phyloP scores from a whole-genome alignment of 2,329 filamentous ascomycete genomes.

The Diplodia corticola region DNA sequence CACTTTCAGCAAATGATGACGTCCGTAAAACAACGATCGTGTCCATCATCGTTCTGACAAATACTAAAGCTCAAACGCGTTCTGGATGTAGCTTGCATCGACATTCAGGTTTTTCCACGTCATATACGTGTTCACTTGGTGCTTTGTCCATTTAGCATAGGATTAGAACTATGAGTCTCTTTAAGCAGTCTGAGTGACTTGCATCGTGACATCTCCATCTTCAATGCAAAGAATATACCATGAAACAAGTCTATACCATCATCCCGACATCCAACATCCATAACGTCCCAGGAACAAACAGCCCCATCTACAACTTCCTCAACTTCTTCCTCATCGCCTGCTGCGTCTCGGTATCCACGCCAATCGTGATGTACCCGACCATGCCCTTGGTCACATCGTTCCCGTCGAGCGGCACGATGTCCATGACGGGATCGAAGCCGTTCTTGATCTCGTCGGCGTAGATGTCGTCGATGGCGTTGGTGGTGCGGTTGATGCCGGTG shows the following conservation, averaged over 20 bases:
- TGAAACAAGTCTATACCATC: neutral
- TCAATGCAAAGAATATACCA: neutral
- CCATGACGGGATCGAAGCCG: constrained; percentile 33
- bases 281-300: too few relatives aligned
- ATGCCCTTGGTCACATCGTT: constrained; percentile 28
- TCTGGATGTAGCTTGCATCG: too few relatives aligned
- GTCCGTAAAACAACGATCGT: too few relatives aligned
- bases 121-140: too few relatives aligned
- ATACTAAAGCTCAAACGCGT: too few relatives aligned
- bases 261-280: neutral
- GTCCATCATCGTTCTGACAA: too few relatives aligned
- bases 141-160: too few relatives aligned
- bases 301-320: constrained; percentile 7
- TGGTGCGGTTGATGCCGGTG: constrained; percentile 40
- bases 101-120: too few relatives aligned
- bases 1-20: too few relatives aligned
- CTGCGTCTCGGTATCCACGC: constrained; percentile 30
- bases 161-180: too few relatives aligned
- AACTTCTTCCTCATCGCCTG: constrained; percentile 7
- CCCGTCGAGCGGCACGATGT: constrained; percentile 4
- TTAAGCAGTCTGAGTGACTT: too few relatives aligned
- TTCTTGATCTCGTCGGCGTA: constrained; percentile 25
- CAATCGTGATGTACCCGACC: constrained; percentile 42
- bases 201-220: too few relatives aligned
- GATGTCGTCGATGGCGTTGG: constrained; percentile 33